phyloP scores from a whole-genome alignment of 306 rosid genomes.

The Cucurbita argyrosperma region DNA sequence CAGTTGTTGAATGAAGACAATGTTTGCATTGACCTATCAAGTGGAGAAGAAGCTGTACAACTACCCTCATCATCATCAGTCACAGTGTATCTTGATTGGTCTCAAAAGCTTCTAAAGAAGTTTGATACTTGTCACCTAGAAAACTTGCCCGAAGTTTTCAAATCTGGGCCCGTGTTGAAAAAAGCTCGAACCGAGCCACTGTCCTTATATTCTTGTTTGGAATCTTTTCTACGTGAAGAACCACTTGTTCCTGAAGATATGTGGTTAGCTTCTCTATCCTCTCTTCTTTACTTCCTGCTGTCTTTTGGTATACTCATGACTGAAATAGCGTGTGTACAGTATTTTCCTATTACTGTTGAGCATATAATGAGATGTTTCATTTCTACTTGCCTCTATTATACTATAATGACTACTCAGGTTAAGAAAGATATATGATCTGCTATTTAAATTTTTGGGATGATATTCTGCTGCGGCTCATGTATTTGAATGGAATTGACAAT shows the following conservation, averaged over 20 bases:
- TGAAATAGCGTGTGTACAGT: not conserved
- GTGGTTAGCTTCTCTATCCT: constrained; percentile 56
- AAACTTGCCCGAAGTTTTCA: constrained; percentile 71
- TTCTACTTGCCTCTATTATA: not conserved
- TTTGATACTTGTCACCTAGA: constrained; percentile 58
- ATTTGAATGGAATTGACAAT: not conserved
- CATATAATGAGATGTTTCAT: not conserved
- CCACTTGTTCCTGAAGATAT: constrained; percentile 98
- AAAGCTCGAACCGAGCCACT: constrained; percentile 90
- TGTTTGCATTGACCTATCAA: constrained; percentile 66
- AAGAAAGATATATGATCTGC: not conserved
- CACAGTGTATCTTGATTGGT: constrained; percentile 71
- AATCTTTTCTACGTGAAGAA: constrained; percentile 95
- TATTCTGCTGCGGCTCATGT: not conserved
- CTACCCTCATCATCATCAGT: constrained; percentile 37
- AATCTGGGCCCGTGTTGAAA: constrained; percentile 74
- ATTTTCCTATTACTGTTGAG: not conserved
- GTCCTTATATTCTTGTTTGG: constrained; percentile 85
- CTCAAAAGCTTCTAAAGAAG: constrained; percentile 54
- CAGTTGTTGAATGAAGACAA: constrained; percentile 58
- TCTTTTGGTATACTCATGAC: not conserved
- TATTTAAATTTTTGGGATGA: not conserved
- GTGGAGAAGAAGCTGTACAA: constrained; percentile 54
- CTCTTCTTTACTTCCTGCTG: not conserved
- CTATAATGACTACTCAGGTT: not conserved